Percentiles rank a stretch among this genome's conserved stretches.
Conservation (phyloP, 495 filamentous ascomycete genomes). For the Aspergillus diversus region DNA sequence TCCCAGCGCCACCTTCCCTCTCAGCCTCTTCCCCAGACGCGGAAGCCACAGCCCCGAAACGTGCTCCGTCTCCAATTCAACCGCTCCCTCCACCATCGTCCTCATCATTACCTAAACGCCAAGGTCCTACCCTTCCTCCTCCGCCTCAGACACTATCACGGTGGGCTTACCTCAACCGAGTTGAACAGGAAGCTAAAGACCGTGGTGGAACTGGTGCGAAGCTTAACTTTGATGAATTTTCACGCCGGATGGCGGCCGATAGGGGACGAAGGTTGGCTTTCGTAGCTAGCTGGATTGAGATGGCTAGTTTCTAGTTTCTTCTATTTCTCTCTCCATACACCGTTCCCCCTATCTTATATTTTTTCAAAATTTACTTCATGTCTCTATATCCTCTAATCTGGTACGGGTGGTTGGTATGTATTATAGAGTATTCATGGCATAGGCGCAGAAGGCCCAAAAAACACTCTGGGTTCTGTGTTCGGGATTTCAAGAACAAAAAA, state of each 20-base stretch:
- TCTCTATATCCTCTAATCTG: background rate
- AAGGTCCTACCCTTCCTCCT: conserved; percentile 20
- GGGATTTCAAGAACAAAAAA: background rate
- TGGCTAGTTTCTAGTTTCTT: conserved; percentile 60
- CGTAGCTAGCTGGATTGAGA: conserved; percentile 84
- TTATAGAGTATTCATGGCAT: background rate
- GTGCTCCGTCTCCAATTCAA: conserved; percentile 41
- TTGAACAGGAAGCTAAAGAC: conserved; percentile 65
- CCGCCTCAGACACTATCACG: conserved; percentile 52
- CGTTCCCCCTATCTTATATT: background rate
- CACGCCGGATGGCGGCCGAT: conserved; percentile 65
- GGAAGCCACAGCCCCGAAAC: conserved; percentile 44
- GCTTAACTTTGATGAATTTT: conserved; percentile 74
- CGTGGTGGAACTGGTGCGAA: conserved; percentile 77
- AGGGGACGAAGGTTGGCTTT: conserved; percentile 70
- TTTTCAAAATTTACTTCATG: background rate
- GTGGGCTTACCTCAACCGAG: conserved; percentile 56
- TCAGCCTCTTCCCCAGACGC: conserved; percentile 40
- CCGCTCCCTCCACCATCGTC: conserved; percentile 36
- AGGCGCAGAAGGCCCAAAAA: background rate
- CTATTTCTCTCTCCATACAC: background rate
- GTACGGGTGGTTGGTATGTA: background rate
- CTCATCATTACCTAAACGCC: conserved; percentile 18
- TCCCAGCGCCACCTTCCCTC: conserved; percentile 41
- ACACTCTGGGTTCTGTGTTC: background rate